These are phyloP conservation scores for Arthrocladium fulminans DNA, from an alignment of 2,329 filamentous ascomycete genomes.

Conservation along the genomic window DNA sequence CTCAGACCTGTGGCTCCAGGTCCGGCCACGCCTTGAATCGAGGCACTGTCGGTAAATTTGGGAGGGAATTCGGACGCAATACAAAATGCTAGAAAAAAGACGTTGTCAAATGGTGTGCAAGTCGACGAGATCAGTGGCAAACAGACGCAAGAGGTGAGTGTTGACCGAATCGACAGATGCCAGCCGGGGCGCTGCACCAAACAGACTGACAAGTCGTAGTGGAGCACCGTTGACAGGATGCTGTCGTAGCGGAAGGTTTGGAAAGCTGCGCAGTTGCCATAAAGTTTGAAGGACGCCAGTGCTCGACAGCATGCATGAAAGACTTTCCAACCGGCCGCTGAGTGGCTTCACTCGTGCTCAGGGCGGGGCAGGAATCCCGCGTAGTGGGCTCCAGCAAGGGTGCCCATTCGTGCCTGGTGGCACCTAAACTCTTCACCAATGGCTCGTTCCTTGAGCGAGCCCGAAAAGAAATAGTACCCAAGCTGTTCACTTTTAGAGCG, in stretches of 20 bases:
- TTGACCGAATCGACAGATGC: not conserved
- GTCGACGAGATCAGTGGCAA: not conserved
- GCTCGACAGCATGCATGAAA: slow-evolving; percentile 6
- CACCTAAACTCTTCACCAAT: not conserved
- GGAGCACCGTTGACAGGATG: slow-evolving; percentile 1
- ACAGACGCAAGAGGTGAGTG: not conserved
- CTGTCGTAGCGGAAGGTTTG: not conserved
- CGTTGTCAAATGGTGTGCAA: not conserved
- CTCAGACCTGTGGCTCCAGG: not conserved
- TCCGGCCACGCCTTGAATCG: not conserved
- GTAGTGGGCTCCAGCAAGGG: not conserved
- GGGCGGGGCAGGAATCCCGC: not conserved
- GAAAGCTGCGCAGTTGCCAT: not conserved
- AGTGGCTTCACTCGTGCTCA: slow-evolving; percentile 6
- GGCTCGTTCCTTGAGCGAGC: not conserved
- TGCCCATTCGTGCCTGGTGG: not conserved
- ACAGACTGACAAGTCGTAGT: not conserved
- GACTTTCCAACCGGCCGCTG: not conserved
- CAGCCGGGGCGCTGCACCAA: not conserved
- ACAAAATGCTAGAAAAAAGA: not conserved
- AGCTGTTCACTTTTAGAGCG: not conserved
- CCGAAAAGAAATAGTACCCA: not conserved
- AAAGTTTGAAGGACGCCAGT: not conserved
- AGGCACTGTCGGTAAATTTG: not conserved
- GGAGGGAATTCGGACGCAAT: not conserved